Percentiles rank a stretch among this genome's conserved stretches.
Evolutionary conservation across 2,329 filamentous ascomycete genomes (phyloP).

Genomic region (Apiospora rasikravindrae): DNA sequence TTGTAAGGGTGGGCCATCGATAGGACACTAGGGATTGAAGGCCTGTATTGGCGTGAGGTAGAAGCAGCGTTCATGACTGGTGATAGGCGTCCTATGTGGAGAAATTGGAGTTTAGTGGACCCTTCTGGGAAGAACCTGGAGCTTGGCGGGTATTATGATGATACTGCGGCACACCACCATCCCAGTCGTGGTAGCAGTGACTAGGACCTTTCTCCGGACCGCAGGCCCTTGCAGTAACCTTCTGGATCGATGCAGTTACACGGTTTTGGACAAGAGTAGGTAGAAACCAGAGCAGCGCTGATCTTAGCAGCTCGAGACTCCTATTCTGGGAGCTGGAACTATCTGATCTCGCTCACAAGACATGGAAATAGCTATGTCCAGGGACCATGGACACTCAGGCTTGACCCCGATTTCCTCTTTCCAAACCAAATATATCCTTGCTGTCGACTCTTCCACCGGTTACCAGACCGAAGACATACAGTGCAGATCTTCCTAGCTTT

Average conservation of each 20-base stretch:
- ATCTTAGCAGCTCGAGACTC: not conserved
- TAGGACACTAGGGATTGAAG: slow-evolving; percentile 27
- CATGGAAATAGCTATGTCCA: not conserved
- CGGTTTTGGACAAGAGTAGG: not conserved
- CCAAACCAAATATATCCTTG: not conserved
- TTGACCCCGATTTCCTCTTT: not conserved
- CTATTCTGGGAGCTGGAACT: not conserved
- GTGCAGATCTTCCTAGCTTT: not conserved
- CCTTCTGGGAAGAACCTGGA: slow-evolving; percentile 31
- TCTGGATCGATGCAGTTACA: slow-evolving; percentile 4
- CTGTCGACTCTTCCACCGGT: not conserved
- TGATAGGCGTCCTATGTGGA: slow-evolving; percentile 40
- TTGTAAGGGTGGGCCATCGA: slow-evolving; percentile 44
- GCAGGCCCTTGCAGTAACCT: slow-evolving; percentile 42
- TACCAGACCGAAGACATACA: not conserved
- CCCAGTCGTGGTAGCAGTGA: slow-evolving; percentile 28
- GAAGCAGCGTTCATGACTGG: slow-evolving; percentile 33
- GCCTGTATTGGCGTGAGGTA: slow-evolving; percentile 30
- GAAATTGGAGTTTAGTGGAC: slow-evolving; percentile 35
- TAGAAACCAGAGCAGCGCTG: not conserved
- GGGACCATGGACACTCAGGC: not conserved
- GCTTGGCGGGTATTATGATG: slow-evolving; percentile 37
- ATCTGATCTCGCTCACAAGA: not conserved
- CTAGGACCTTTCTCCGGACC: slow-evolving; percentile 40
- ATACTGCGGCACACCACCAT: slow-evolving; percentile 37